These are phyloP conservation scores for Talaromyces amestolkiae DNA, from an alignment of 2,329 filamentous ascomycete genomes.

Conservation along the genomic window DNA sequence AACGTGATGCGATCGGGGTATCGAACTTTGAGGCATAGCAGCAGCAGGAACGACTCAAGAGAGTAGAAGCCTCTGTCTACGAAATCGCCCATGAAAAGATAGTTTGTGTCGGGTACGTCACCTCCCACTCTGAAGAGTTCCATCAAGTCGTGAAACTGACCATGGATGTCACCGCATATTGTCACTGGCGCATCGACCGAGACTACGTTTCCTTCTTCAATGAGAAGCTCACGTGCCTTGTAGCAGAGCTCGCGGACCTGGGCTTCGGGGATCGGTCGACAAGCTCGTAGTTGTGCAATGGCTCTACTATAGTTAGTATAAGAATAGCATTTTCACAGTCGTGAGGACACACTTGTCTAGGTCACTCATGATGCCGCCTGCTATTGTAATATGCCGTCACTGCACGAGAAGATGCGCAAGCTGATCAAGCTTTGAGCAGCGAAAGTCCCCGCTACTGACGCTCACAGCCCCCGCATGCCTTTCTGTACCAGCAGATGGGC, in stretches of 20 bases:
- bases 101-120: constrained; percentile 92
- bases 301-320: constrained; percentile 57
- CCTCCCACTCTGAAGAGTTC: constrained; percentile 92
- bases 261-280: constrained; percentile 89
- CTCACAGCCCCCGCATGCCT: constrained; percentile 13
- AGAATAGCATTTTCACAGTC: background rate
- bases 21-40: constrained; percentile 93
- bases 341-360: constrained; percentile 69
- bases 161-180: constrained; percentile 96
- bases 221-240: constrained; percentile 91
- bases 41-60: constrained; percentile 90
- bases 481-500: constrained; percentile 11
- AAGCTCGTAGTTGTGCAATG: constrained; percentile 91
- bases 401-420: constrained; percentile 18
- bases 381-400: constrained; percentile 22
- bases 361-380: constrained; percentile 69
- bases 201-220: constrained; percentile 97
- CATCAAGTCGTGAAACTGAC: constrained; percentile 96
- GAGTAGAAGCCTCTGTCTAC: constrained; percentile 98
- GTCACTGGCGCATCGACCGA: constrained; percentile 93
- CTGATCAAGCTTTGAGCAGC: constrained; percentile 5
- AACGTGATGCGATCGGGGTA: constrained; percentile 97
- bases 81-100: constrained; percentile 98
- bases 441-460: constrained; percentile 13
- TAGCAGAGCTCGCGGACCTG: constrained; percentile 97